These are phyloP conservation scores for Colletotrichum phormii DNA, from an alignment of 2,329 filamentous ascomycete genomes.

Conservation along the genomic window DNA sequence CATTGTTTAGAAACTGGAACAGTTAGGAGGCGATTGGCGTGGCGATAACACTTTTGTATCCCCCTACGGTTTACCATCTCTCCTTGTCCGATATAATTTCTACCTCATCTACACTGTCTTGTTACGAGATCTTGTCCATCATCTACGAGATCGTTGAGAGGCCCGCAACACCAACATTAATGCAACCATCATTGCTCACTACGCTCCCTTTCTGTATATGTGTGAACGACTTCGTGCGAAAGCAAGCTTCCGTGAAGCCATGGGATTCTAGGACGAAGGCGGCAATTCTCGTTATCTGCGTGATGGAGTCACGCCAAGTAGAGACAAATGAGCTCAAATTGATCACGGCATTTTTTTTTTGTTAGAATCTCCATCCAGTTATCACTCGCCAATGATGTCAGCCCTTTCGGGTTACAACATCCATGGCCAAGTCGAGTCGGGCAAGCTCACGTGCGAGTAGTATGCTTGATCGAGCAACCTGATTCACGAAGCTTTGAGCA, in stretches of 20 bases:
- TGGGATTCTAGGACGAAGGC: background rate
- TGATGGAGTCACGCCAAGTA: background rate
- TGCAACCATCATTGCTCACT: background rate
- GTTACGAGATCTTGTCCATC: background rate
- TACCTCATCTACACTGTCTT: background rate
- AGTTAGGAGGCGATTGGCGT: background rate
- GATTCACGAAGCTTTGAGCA: background rate
- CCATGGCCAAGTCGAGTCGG: background rate
- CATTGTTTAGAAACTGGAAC: slow-evolving; percentile 28
- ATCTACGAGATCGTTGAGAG: background rate
- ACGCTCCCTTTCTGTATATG: background rate
- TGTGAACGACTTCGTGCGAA: background rate
- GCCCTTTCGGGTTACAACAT: background rate
- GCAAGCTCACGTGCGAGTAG: no score
- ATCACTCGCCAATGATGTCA: background rate
- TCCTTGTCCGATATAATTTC: slow-evolving; percentile 21
- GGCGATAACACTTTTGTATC: slow-evolving; percentile 6
- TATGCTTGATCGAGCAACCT: background rate
- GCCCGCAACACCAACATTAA: background rate
- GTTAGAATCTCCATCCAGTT: no score
- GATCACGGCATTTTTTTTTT: no score
- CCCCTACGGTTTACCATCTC: slow-evolving; percentile 2
- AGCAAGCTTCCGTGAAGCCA: background rate
- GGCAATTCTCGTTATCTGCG: background rate
- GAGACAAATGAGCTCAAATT: background rate